Conservation (phyloP, 176 grass and related monocot species). For the Pontederia paniculata region DNA sequence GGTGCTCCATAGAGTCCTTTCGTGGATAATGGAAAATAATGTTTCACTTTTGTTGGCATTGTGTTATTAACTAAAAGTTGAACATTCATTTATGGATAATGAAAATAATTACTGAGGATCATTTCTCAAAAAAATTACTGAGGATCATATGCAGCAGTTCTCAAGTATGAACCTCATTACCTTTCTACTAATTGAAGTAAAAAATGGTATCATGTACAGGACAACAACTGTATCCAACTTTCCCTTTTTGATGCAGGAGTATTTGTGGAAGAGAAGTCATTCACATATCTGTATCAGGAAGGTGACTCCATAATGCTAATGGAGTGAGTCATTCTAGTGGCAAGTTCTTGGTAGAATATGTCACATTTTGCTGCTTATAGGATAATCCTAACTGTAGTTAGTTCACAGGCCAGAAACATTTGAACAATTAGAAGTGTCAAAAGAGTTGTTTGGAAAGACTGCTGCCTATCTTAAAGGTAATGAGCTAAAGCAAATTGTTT, state of each 20-base stretch:
- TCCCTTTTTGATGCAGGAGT: constrained; percentile 44
- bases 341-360: not conserved
- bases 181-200: too few species aligned
- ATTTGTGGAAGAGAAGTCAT: constrained; percentile 90
- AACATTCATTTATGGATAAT: too few species aligned
- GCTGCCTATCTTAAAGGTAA: constrained; percentile 72
- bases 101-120: too few species aligned
- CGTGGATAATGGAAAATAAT: too few species aligned
- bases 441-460: constrained; percentile 85
- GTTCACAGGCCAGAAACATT: constrained; percentile 66
- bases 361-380: not conserved
- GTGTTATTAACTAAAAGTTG: too few species aligned
- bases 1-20: too few species aligned
- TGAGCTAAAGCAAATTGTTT: not conserved
- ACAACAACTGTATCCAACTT: not conserved
- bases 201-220: too few species aligned
- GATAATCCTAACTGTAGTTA: not conserved
- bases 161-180: too few species aligned
- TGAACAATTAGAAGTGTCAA: constrained; percentile 88
- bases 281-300: constrained; percentile 92
- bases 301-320: constrained; percentile 61
- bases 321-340: constrained; percentile 49
- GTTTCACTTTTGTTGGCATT: too few species aligned
- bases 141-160: too few species aligned
- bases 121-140: too few species aligned